Evolutionary conservation across 305 asterid genomes (phyloP), one percentile per base, ranked within the genome.

Genomic region (Solanum aculeatissimum): DNA sequence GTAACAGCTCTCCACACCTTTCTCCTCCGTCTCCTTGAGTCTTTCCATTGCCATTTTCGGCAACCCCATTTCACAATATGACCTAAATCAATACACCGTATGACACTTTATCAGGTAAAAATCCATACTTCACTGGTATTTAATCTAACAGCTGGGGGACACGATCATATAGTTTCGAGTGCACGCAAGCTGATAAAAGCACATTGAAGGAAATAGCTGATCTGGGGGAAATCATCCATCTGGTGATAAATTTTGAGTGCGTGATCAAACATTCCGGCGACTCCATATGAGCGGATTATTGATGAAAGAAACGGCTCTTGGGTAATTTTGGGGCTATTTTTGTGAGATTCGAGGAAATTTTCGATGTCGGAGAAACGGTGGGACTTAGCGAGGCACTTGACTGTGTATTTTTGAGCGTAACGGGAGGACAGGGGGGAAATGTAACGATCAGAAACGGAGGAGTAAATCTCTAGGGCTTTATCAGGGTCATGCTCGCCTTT

Each of bases 201-300:
- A 95, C 89, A 74, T 96, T 94, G 35, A 96, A 93, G 4, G 98
- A 96, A 35, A 90, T 85, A 9, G 91, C 21, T 8, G 98, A 86
- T 49, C 95, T 91, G 32, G 95, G 96, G 58, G 97, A 96, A 80
- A 21, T 90, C 91, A 9, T 90, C 83, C 98, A 94, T 94, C 78
- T 93, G 89, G 10, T 84, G 80, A 83, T 90, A 96, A 15, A 92
- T 91, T 4, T 74, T 86, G 62, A 89, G 85, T 40, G 98, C 95
- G 42, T 92, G 91, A 9, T 94, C 94, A 66, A 92, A 83, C 99
- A 96, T 92, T 1, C 97, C 95, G 42, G 89, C 95, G 62, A 89
- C 58, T 63, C 98, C 98, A 47, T 96, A 96, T 0, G 96, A 94
- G 21, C 94, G 94, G 54, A 96, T 96, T 57, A 96, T 88, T 70